A percentile compares a stretch with the other conserved stretches of the same genome.
phyloP scores from a whole-genome alignment of 2,329 filamentous ascomycete species.

The Daldinia eschscholtzii region DNA sequence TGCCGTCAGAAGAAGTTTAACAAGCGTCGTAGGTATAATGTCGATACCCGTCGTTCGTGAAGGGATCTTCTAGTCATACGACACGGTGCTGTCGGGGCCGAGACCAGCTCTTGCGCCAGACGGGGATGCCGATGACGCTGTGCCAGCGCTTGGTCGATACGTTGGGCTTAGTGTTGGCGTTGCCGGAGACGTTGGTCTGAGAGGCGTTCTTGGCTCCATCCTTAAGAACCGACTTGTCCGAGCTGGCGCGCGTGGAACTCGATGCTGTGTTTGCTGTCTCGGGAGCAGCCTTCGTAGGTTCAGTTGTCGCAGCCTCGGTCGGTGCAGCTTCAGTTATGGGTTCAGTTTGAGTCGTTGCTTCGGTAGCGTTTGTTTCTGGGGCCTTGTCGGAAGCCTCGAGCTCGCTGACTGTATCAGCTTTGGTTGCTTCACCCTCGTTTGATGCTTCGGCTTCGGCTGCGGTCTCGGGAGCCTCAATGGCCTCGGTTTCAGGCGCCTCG shows the following conservation, averaged over 20 bases:
- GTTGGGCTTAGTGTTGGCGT: slow-evolving; percentile 5
- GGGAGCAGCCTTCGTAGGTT: not conserved
- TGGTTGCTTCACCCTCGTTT: slow-evolving; percentile 8
- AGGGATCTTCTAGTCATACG: slow-evolving; percentile 4
- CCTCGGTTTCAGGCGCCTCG: slow-evolving; percentile 6
- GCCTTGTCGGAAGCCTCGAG: not conserved
- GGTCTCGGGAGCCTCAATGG: slow-evolving; percentile 12
- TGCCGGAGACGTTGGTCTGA: slow-evolving; percentile 8
- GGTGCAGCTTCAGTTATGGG: not conserved
- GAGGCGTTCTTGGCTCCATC: slow-evolving; percentile 1
- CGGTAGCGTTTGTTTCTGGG: not conserved
- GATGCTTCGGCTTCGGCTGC: slow-evolving; percentile 11
- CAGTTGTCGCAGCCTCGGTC: not conserved
- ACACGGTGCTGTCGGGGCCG: slow-evolving; percentile 27
- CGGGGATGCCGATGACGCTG: slow-evolving; percentile 30
- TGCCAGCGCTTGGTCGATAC: slow-evolving; percentile 29
- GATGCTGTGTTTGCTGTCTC: slow-evolving; percentile 1
- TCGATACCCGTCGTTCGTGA: not conserved
- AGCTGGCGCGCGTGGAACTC: slow-evolving; percentile 30
- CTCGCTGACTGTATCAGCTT: not conserved
- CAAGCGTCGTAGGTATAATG: slow-evolving; percentile 2
- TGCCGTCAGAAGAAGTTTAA: not conserved
- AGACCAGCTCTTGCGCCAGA: slow-evolving; percentile 30
- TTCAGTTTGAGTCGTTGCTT: not conserved
- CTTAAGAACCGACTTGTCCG: slow-evolving; percentile 10